Evolutionary conservation across 305 asterid species (phyloP), one percentile per base, ranked within the genome.

Genomic region (Rubia peregrina): DNA sequence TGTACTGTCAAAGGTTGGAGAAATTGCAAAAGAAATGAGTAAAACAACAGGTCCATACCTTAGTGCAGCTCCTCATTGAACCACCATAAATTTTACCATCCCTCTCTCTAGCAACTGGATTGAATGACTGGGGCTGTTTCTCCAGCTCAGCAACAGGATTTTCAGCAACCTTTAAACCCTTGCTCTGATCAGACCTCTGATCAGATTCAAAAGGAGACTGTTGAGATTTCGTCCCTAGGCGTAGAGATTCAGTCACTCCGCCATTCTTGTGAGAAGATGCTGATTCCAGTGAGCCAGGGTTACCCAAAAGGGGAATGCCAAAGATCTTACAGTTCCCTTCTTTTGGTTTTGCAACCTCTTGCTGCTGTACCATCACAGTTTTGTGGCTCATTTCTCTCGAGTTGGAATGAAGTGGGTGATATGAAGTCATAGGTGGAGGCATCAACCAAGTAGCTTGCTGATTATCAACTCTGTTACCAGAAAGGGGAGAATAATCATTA

Each of bases 51-150:
- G 19, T 53, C 43, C 63, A 65, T 68, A 93, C 99, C 99, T 94
- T 94, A 73, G 99, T 94, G 80, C 96, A 89, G 77, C 97, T 93
- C 81, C 97, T 88, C 21, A 83, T 77, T 61, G 93, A 92, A 77
- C 84, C 83, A 68, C 85, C 74, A 78, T 77, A 80, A 42, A 74
- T 81, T 85, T 81, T 92, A 68, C 74, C 78, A 80, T 87, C 92
- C 78, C 81, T 79, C 33, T 86, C 96, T 61, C 81, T 78, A 69
- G 74, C 74, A 61, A 67, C 43, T 49, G 79, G 67, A 80, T 78
- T 78, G 36, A 70, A 70, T 61, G 76, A 44, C 26, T 80, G 89
- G 68, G 65, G 68, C 70, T 73, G 85, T 71, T 87, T 90, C 72
- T 88, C 96, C 71, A 75, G 89, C 78, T 87, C 92, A 61, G 36